Evolutionary conservation across 2,329 filamentous ascomycete genomes (phyloP).

Genomic region (Penicillium sp.): DNA sequence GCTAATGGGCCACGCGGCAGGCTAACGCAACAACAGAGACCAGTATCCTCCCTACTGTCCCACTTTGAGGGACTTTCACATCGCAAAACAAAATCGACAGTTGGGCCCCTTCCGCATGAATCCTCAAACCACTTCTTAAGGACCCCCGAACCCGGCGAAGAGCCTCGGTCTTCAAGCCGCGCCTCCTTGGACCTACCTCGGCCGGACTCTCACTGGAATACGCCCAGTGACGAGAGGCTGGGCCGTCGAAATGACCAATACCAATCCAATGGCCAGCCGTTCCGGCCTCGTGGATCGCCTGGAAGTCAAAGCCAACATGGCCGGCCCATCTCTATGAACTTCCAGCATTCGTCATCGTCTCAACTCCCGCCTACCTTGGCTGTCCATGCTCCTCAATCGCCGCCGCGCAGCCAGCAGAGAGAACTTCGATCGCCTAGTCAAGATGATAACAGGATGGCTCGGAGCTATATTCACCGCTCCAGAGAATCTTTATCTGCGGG

Average conservation of each 20-base stretch:
- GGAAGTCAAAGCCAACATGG: conserved; percentile 58
- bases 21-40: conserved; percentile 37
- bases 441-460: conserved; percentile 60
- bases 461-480: conserved; percentile 22
- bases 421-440: conserved; percentile 49
- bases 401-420: conserved; percentile 33
- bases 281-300: conserved; percentile 43
- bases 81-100: conserved; percentile 31
- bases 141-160: conserved; percentile 35
- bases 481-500: conserved; percentile 27
- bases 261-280: conserved; percentile 23
- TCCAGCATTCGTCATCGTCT: conserved; percentile 38
- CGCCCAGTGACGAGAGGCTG: conserved; percentile 23
- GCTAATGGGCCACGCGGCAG: conserved; percentile 10
- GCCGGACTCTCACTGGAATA: conserved; percentile 40
- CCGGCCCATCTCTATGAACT: conserved; percentile 47
- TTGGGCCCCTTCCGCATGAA: conserved; percentile 30
- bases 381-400: conserved; percentile 47
- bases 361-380: conserved; percentile 44
- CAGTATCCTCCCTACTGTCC: conserved; percentile 51
- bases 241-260: conserved; percentile 19
- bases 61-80: conserved; percentile 51
- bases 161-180: conserved; percentile 31
- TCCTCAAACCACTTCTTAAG: conserved; percentile 29
- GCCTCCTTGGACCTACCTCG: conserved; percentile 47